These are phyloP conservation scores for Trichoderma koningii DNA, from an alignment of 2,329 filamentous ascomycete species.

Conservation along the genomic window DNA sequence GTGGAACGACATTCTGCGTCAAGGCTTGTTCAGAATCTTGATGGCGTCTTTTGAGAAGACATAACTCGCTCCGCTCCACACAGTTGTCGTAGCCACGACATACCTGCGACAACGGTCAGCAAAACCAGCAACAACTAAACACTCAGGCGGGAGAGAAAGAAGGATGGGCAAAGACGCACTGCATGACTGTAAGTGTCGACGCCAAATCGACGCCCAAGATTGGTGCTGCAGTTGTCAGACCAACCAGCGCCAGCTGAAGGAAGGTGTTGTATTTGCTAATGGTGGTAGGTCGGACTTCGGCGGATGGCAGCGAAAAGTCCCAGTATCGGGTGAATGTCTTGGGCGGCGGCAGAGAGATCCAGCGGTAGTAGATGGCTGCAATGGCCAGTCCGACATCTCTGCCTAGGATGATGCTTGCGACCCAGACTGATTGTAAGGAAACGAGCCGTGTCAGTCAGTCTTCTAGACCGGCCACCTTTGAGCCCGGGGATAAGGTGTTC, in stretches of 20 bases:
- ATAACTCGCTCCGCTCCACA: constrained; percentile 94
- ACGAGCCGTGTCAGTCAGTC: neutral
- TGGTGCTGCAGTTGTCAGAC: constrained; percentile 78
- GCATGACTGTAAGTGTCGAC: constrained; percentile 60
- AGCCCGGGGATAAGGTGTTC: neutral
- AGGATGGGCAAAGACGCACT: constrained; percentile 51
- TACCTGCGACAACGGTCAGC: neutral
- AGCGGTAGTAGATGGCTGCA: constrained; percentile 91
- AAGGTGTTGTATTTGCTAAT: constrained; percentile 95
- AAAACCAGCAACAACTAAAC: neutral
- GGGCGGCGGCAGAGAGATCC: constrained; percentile 88
- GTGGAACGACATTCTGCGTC: neutral
- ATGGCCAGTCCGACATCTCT: constrained; percentile 81
- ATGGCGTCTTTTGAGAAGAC: constrained; percentile 88
- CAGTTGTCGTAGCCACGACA: constrained; percentile 60
- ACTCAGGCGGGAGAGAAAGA: neutral
- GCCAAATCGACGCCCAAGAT: constrained; percentile 64
- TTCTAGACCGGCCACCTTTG: neutral
- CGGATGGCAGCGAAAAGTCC: constrained; percentile 91
- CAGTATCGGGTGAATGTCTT: constrained; percentile 93
- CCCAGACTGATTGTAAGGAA: constrained; percentile 61
- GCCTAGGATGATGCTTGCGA: constrained; percentile 87
- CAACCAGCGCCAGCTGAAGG: constrained; percentile 83
- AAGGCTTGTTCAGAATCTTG: constrained; percentile 58
- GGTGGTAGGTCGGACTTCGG: constrained; percentile 79